Evolutionary conservation across 805 yeast genomes (phyloP), one percentile per base, ranked within the genome.

Genomic region (Peterozyma toletana): DNA sequence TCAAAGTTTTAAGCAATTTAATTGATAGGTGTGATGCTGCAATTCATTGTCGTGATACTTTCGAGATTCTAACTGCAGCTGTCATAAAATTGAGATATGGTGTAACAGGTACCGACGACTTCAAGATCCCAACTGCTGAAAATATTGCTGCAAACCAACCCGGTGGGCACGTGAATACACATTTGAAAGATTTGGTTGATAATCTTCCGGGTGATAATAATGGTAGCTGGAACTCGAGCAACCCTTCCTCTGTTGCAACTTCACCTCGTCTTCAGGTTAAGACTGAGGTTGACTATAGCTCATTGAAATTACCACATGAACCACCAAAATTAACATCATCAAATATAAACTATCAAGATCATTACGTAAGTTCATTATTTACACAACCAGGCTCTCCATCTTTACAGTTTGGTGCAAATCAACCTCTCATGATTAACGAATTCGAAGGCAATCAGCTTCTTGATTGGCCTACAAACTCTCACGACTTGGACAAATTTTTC

Each of bases 1-100:
- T 79, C 41, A 66, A 68, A 11, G 83, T 86, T 3, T 62, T 87
- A 43, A 68, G 71, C 17, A 76, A 83, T 30, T 64, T 87, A 54
- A 65, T 71, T 27, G 87, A 81, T 39, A 71, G 78, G 36, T 86
- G 95, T 60, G 89, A 83, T 48, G 91, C 95, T 1, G 95, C 96
- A 0, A 62, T 63, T 9, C 77, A 74, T 42, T 86, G 95, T 55
- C 68, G 75, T 34, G 85, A 81, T 48, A 80, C 85, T 30, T 83
- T 83, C 55, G 86, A 83, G 50, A 75, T 84, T 31, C 60, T 87
- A 39, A 71, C 86, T 0, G 80, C 84, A 6, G 96, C 86, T 0
- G 81, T 87, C 11, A 66, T 83, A 13, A 76, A 77, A 54, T 59
- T 86, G 41, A 73, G 71, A 49, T 81, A 73, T 48, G 41, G 40